phyloP scores from a whole-genome alignment of 2,329 filamentous ascomycete genomes.

The Blastomyces silverae region DNA sequence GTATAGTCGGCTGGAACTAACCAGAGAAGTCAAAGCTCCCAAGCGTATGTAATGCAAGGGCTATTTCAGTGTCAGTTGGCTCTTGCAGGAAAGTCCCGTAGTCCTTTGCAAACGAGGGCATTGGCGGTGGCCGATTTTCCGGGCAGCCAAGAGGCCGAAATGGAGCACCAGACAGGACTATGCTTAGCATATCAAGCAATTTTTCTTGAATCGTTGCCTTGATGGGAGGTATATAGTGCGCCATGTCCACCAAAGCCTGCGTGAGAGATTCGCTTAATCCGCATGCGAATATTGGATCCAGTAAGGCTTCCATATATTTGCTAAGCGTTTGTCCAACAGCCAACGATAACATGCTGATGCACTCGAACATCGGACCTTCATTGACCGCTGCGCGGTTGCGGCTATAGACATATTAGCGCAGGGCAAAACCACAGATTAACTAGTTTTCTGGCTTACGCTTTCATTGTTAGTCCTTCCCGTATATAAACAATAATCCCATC shows the following conservation, averaged over 20 bases:
- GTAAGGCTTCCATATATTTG: constrained; percentile 94
- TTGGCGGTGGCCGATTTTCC: constrained; percentile 70
- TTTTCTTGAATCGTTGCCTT: constrained; percentile 90
- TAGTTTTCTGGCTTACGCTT: constrained; percentile 49
- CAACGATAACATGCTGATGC: constrained; percentile 91
- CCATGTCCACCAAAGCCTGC: constrained; percentile 95
- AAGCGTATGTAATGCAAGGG: constrained; percentile 84
- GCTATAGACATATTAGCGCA: constrained; percentile 30
- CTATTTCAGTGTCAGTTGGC: constrained; percentile 74
- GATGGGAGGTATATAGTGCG: constrained; percentile 94
- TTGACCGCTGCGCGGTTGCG: constrained; percentile 52
- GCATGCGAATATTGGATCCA: constrained; percentile 95
- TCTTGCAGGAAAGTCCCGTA: constrained; percentile 78
- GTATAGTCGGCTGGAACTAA: constrained; percentile 18
- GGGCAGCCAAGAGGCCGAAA: constrained; percentile 91
- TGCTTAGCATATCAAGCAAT: constrained; percentile 86
- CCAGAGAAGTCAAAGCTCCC: constrained; percentile 94
- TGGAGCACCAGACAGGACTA: constrained; percentile 83
- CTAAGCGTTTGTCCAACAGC: constrained; percentile 93
- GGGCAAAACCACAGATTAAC: constrained; percentile 14
- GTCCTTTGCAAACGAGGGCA: constrained; percentile 80
- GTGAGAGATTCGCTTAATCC: constrained; percentile 89
- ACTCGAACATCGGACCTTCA: constrained; percentile 82
- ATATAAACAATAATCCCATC: constrained; percentile 93
- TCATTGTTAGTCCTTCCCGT: constrained; percentile 76